Evolutionary conservation across 345 rosid species (phyloP), one percentile per base, ranked within the genome.

Genomic region (Salix exigua): DNA sequence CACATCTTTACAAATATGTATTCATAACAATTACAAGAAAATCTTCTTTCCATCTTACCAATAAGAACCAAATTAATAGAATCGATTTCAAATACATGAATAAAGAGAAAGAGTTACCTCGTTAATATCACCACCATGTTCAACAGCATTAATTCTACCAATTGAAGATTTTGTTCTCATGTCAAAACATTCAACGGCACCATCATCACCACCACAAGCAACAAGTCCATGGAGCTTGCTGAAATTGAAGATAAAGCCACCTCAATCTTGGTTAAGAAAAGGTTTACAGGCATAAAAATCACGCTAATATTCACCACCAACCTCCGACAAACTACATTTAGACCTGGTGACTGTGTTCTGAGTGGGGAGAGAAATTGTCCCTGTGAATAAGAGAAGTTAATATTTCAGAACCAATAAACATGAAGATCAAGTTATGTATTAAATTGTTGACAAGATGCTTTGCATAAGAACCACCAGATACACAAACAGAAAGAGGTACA

Each of bases 151-250:
- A 61, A 93, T 89, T 84, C 99, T 89, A 73, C 91, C 98, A 85
- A 89, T 84, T 11, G 98, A 88, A 79, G 95, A 83, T 86, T 85
- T 92, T 81, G 79, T 84, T 80, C 99, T 92, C 91, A 78, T 85
- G 84, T 96, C 99, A 62, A 96, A 96, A 84, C 97, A 91, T 83
- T 93, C 98, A 3, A 93, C 87, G 69, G 91, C 94, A 84, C 99
- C 99, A 85, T 93, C 99, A 79, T 93, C 99, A 62, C 99, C 98
- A 42, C 99, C 99, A 87, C 97, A 93, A 76, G 95, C 99, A 82
- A 96, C 90, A 75, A 96, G 79, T 66, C 99, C 99, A 79, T 96
- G 99, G 68, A 91, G 73, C 76, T 90, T 89, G 81, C 99, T 93
- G 85, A 78, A 77, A 86, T 82, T 26, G 25, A 19, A 16, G 77